Conservation (phyloP, 2,329 filamentous ascomycete genomes). For the Fusarium acutatum region DNA sequence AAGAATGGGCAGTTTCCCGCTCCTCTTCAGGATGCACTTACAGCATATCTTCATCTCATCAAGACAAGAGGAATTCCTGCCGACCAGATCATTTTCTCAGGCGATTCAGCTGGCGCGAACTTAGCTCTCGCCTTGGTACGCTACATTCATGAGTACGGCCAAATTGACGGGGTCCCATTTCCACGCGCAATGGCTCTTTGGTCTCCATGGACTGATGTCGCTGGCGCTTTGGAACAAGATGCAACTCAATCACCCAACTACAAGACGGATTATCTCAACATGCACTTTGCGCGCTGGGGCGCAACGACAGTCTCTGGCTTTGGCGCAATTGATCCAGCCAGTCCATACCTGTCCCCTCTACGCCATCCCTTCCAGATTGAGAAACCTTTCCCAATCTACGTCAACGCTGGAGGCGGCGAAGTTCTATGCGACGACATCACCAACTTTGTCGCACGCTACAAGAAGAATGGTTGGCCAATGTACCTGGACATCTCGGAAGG, state of each 20-base stretch:
- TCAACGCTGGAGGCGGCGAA: constrained; percentile 28
- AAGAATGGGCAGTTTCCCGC: constrained; percentile 28
- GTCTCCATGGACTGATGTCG: constrained; percentile 35
- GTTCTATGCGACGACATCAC: constrained; percentile 30
- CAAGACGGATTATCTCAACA: constrained; percentile 35
- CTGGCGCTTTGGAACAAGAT: constrained; percentile 28
- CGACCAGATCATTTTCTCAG: constrained; percentile 23
- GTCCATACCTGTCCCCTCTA: constrained; percentile 29
- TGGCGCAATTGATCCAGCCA: constrained; percentile 14
- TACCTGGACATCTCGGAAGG: constrained; percentile 20
- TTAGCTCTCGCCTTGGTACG: constrained; percentile 24
- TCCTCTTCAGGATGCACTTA: constrained; percentile 32
- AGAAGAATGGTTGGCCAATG: constrained; percentile 25
- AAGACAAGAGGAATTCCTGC: constrained; percentile 18
- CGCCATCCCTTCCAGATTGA: constrained; percentile 24
- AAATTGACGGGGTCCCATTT: constrained; percentile 16
- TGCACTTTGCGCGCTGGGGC: constrained; percentile 29
- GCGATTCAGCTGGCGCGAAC: constrained; percentile 34
- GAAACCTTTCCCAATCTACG: constrained; percentile 11
- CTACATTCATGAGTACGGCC: constrained; percentile 29
- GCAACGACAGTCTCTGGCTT: constrained; percentile 24
- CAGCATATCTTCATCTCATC: constrained; percentile 20
- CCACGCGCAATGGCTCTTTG: constrained; percentile 29
- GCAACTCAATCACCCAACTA: constrained; percentile 24
- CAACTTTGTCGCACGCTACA: constrained; percentile 22